Conservation (phyloP, 306 rosid species). For the Rosa chinensis region DNA sequence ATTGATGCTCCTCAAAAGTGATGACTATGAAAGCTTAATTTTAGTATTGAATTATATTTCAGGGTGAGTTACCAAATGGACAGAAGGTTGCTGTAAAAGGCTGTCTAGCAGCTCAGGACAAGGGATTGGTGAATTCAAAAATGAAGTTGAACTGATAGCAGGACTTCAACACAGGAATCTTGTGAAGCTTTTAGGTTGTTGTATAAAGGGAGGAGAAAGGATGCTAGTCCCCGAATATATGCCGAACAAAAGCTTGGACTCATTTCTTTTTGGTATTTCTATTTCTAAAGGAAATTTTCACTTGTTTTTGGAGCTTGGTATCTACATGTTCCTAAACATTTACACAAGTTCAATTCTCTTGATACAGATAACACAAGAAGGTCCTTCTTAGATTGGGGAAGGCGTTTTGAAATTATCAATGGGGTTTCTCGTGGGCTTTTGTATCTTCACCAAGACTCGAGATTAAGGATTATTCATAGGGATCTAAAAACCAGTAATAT, state of each 20-base stretch:
- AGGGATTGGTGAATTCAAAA: neutral
- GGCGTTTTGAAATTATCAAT: neutral
- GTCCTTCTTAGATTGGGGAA: neutral
- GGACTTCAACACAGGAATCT: neutral
- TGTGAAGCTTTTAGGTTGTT: constrained; percentile 1
- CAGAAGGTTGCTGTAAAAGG: neutral
- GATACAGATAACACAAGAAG: neutral
- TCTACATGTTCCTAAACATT: neutral
- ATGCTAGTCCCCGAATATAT: neutral
- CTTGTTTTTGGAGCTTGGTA: neutral
- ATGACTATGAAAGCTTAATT: neutral
- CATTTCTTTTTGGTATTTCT: neutral
- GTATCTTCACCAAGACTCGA: constrained; percentile 42
- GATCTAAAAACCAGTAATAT: constrained; percentile 60
- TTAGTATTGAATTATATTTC: neutral
- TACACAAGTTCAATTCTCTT: neutral
- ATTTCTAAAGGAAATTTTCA: neutral
- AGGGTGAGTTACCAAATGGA: neutral
- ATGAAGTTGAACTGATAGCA: constrained; percentile 1
- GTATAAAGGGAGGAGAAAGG: constrained; percentile 1
- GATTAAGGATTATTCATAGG: constrained; percentile 57
- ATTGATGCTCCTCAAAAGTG: neutral
- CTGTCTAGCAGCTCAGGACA: neutral
- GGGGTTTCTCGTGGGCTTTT: neutral
- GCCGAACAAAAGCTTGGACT: constrained; percentile 1